Evolutionary conservation across 1,284 basidiomycete species (phyloP), one percentile per base, ranked within the genome.

Genomic region (Wolfiporia cocos): DNA sequence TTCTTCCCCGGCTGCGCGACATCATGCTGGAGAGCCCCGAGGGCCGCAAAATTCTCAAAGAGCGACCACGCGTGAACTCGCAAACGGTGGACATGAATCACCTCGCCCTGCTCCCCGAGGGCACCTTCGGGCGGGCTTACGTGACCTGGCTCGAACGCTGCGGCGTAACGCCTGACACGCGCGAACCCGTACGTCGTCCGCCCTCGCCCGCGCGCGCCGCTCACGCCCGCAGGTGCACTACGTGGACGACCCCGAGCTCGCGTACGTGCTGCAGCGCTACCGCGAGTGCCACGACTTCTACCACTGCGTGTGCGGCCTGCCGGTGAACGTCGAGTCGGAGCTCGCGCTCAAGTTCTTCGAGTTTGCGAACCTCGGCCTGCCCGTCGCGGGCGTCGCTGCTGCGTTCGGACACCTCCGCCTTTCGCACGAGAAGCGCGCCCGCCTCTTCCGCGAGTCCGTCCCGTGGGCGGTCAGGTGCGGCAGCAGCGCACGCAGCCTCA

Each of bases 241-340:
- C 62, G 88, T 99, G 52, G 78, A 90, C 56, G 92, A 95, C 52
- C 89, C 92, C 1, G 91, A 93, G 55, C 76, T 95, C 10, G 93
- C 93, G 21, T 96, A 97, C 63, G 91, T 98, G 43, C 93, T 99
- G 85, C 92, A 96, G 54, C 85, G 96, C 33, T 99, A 99, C 63
- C 86, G 96, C 29, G 94, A 99, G 68, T 95, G 89, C 52, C 95
- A 98, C 66, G 92, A 98, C 66, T 86, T 96, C 56, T 96, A 96
- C 62, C 95, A 98, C 58, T 85, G 90, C 47, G 76, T 98, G 42
- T 81, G 84, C 62, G 81, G 81, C 46, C 76, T 97, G 20, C 93
- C 92, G 0, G 92, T 97, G 39, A 86, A 85, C 46, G 85, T 95
- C 53, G 81, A 89, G 41, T 92, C 88, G 42, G 96, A 99, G 64